A percentile compares a stretch with the other conserved stretches of the same genome.
phyloP scores from a whole-genome alignment of 2,329 filamentous ascomycete genomes.

The Fragosphaeria purpurea region DNA sequence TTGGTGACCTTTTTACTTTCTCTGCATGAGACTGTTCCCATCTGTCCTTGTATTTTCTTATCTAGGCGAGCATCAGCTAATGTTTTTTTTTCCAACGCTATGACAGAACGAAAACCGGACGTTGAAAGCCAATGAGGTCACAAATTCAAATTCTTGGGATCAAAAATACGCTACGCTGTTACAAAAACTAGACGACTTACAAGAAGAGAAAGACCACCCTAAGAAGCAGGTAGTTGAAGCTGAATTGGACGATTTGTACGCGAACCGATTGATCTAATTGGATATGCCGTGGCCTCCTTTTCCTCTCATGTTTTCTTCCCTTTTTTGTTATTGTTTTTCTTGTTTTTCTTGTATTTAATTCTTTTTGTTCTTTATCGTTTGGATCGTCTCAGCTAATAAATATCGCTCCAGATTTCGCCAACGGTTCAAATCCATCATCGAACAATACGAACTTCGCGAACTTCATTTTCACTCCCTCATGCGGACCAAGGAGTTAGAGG shows the following conservation, averaged over 20 bases:
- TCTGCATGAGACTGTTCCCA: not conserved
- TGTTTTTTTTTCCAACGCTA: too few species aligned
- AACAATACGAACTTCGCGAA: slow-evolving; percentile 93
- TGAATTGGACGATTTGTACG: slow-evolving; percentile 81
- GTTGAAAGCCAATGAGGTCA: slow-evolving; percentile 74
- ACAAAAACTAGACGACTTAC: slow-evolving; percentile 76
- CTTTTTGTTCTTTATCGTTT: too few species aligned
- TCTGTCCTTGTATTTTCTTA: not conserved
- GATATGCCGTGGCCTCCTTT: not conserved
- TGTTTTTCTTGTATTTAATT: slow-evolving; percentile 24
- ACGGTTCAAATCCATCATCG: slow-evolving; percentile 87
- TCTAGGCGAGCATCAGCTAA: not conserved
- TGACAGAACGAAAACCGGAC: slow-evolving; percentile 82
- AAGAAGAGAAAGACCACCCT: slow-evolving; percentile 76
- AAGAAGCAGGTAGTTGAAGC: slow-evolving; percentile 73
- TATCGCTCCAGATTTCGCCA: slow-evolving; percentile 55
- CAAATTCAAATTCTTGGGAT: slow-evolving; percentile 73
- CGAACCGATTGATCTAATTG: slow-evolving; percentile 8
- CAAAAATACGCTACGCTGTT: slow-evolving; percentile 73
- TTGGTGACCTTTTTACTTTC: slow-evolving; percentile 23
- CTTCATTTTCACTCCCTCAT: slow-evolving; percentile 87
- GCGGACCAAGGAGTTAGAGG: slow-evolving; percentile 89
- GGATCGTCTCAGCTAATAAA: not conserved
- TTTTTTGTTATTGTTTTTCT: slow-evolving; percentile 10
- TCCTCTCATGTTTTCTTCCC: not conserved